These are phyloP conservation scores for Cordyceps cateniannulata DNA, from an alignment of 2,329 filamentous ascomycete genomes.

Conservation along the genomic window DNA sequence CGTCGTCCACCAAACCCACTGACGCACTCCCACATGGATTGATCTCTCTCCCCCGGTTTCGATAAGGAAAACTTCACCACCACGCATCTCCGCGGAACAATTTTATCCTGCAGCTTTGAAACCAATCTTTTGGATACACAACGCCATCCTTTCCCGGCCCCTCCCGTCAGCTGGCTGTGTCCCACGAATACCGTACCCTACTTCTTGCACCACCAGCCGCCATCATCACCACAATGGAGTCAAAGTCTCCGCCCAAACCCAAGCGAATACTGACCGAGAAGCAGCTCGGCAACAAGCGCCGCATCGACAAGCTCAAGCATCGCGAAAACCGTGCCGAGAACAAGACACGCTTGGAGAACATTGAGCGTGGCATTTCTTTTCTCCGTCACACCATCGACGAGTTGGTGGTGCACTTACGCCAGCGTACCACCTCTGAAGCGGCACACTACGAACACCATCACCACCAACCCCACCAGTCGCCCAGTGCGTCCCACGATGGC, in stretches of 20 bases:
- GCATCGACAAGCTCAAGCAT: constrained; percentile 21
- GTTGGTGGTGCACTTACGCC: constrained; percentile 16
- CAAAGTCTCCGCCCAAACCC: neutral
- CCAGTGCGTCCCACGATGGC: neutral
- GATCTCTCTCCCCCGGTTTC: no score
- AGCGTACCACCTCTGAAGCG: neutral
- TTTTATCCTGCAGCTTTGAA: no score
- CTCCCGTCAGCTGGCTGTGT: no score
- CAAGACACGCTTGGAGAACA: constrained; percentile 21
- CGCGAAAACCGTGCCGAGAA: constrained; percentile 21
- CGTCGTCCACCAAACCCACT: no score
- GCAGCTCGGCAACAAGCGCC: constrained; percentile 22
- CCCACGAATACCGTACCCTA: no score
- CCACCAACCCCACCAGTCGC: neutral
- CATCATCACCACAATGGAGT: neutral
- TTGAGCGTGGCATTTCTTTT: constrained; percentile 20
- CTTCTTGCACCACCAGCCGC: no score
- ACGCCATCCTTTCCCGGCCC: no score
- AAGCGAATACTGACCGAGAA: constrained; percentile 18
- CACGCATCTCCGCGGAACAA: no score
- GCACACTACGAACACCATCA: neutral
- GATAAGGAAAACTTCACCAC: no score
- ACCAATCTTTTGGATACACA: no score
- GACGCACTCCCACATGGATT: neutral
- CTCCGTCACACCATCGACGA: constrained; percentile 19